Evolutionary conservation across 495 filamentous ascomycete species (phyloP).

Genomic region (Letharia columbiana): DNA sequence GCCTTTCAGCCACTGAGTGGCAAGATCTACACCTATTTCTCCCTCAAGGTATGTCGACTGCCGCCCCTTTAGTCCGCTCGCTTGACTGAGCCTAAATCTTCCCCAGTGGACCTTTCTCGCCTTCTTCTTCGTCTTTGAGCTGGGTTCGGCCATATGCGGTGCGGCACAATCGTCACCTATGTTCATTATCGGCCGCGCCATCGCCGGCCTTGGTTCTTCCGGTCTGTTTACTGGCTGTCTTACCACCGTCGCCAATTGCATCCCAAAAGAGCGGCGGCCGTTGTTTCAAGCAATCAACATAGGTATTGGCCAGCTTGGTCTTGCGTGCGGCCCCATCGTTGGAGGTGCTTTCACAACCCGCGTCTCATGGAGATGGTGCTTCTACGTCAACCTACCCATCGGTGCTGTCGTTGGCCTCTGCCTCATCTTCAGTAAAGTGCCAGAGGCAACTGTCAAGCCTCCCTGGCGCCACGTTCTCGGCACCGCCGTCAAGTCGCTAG

Average conservation of each 20-base stretch:
- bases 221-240: conserved; percentile 46
- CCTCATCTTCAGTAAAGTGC: conserved; percentile 42
- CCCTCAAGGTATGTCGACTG: conserved; percentile 32
- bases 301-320: conserved; percentile 33
- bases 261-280: conserved; percentile 40
- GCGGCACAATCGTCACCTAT: conserved; percentile 35
- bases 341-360: conserved; percentile 52
- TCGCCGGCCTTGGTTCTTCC: conserved; percentile 37
- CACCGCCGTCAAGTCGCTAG: conserved; percentile 31
- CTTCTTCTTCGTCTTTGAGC: conserved; percentile 36
- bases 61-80: conserved; percentile 4
- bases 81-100: conserved; percentile 5
- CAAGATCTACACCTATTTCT: conserved; percentile 40
- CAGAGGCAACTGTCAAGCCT: conserved; percentile 37
- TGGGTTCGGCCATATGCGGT: conserved; percentile 39
- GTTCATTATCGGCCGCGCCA: conserved; percentile 39
- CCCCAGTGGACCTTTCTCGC: conserved; percentile 32
- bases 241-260: conserved; percentile 41
- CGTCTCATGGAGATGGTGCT: conserved; percentile 50
- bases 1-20: conserved; percentile 41
- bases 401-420: conserved; percentile 44
- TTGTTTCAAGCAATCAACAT: conserved; percentile 24
- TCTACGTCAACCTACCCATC: conserved; percentile 58
- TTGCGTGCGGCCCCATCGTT: conserved; percentile 45
- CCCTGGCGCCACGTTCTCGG: conserved; percentile 31